phyloP scores from a whole-genome alignment of 2,329 filamentous ascomycete species.

The Eutypella sp. region DNA sequence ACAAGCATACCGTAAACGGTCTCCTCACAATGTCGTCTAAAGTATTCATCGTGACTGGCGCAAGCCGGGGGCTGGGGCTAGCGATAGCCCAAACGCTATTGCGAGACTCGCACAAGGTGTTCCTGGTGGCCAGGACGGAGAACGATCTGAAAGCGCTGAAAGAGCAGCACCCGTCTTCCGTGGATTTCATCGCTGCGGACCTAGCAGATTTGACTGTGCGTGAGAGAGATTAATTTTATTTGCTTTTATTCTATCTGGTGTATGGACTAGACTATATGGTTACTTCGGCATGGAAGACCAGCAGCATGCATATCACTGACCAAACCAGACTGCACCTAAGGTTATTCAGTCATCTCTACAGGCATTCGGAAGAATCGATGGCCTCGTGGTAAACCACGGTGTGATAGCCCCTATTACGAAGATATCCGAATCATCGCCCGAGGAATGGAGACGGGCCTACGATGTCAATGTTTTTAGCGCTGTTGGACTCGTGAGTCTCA shows the following conservation, averaged over 20 bases:
- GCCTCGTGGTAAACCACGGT: slow-evolving; percentile 84
- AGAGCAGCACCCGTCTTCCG: slow-evolving; percentile 44
- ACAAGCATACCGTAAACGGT: too few species aligned
- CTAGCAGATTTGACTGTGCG: slow-evolving; percentile 46
- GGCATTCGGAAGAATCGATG: slow-evolving; percentile 70
- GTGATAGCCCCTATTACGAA: slow-evolving; percentile 69
- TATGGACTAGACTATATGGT: too few species aligned
- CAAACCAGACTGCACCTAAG: slow-evolving; percentile 47
- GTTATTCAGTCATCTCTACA: slow-evolving; percentile 61
- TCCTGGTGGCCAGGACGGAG: slow-evolving; percentile 52
- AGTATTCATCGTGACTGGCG: slow-evolving; percentile 65
- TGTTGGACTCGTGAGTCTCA: slow-evolving; percentile 62
- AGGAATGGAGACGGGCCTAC: slow-evolving; percentile 72
- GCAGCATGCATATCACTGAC: slow-evolving; percentile 6
- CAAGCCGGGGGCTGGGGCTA: slow-evolving; percentile 58
- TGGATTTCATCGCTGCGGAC: slow-evolving; percentile 53
- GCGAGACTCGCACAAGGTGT: slow-evolving; percentile 49
- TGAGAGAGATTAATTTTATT: too few species aligned
- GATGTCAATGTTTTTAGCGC: slow-evolving; percentile 85
- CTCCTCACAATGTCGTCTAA: slow-evolving; percentile 45
- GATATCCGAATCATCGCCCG: slow-evolving; percentile 60
- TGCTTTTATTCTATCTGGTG: too few species aligned
- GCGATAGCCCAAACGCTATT: slow-evolving; percentile 50
- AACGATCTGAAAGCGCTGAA: slow-evolving; percentile 47
- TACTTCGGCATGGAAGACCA: neutral